Evolutionary conservation across 441 rosid species (phyloP), one percentile per base, ranked within the genome.

Genomic region (Arabidopsis hybrid): DNA sequence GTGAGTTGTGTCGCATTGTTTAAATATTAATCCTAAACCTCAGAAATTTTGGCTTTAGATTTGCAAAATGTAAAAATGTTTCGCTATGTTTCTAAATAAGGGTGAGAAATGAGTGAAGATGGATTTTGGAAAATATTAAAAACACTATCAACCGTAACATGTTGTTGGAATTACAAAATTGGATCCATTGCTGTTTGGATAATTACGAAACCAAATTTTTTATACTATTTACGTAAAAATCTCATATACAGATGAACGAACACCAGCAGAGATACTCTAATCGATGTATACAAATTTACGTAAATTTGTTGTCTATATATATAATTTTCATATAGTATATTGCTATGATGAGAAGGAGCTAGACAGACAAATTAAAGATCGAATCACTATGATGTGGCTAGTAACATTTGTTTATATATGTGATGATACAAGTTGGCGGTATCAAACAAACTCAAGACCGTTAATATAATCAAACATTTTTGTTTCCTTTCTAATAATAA

Each of bases 351-450:
- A 31, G 59, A 69, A 69, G 45, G 58, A 45, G 64, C 46, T 45
- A 35, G 14, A 56, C 52, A 51, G 21, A 51, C 46, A 66, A 34
- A 34, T 34, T 34, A 75, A 38, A 36, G 0, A 63, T 63, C 74
- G 65, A 75, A 69, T 68, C 74, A 68, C 14, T 36, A 52, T 56
- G 42, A 39, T 49, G 39, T 60, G 58, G 67, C 61, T 65, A 58
- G 17, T 71, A 49, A 59, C 67, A 65, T 59, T 59, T 50, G 16
- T 77, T 31, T 75, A 69, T 75, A 57, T 49, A 57, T 64, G 31
- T 13, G 43, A 65, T 21, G 73, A 52, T 77, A 77, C 80, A 77
- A 65, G 59, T 77, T 77, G 77, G 45, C 31, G 62, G 72, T 71
- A 77, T 14, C 68, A 77, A 52, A 77, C 77, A 77, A 77, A 71